Evolutionary conservation across 2,329 filamentous ascomycete genomes (phyloP), one percentile per base, ranked within the genome.

Genomic region (Colletotrichum agaves): DNA sequence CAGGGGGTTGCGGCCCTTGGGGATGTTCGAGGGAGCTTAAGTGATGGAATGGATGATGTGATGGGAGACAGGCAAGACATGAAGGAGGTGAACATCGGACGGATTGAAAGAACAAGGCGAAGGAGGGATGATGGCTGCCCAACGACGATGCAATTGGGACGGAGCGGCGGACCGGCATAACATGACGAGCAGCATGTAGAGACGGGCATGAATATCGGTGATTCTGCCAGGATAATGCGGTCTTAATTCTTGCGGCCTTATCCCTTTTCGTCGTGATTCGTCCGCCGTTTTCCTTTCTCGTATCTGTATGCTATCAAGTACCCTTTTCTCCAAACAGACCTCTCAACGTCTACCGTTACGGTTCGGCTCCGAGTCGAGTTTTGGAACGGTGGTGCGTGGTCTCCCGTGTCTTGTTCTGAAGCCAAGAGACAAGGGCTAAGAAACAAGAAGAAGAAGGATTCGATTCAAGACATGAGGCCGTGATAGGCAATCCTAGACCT

Each of bases 41-140:
- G 27, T 41, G 63, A 41, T 39, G 39, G 27, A 41, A 56, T 21
- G 53, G 47, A 52, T 59, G 59, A 53, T 67, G 57, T 44, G 50
- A 65, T 33, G 35, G 35, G 50, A 37, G 33, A 15, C 37, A 31
- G 27, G 60, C 33, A 21, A 55, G 43, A 53, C 41, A 41, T 52
- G 17, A 58, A 3, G 47, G 44, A 53, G 21, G 31, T 47, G 47
- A 43, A 60, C 61, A 64, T 64, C 31, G 46, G 67, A 67, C 62
- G 63, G 58, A 58, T 44, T 11, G 11, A 52, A 46, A 49, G 35
- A 47, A 44, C 55, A 27, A 43, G 41, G 35, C 27, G 56, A 31
- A 68, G 58, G 64, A 68, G 64, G 59, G 57, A 60, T 63, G 31
- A 70, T 71, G 65, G 70, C 70, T 63, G 70, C 70, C 70, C 70